These are phyloP conservation scores for Breviolum minutum DNA, from an alignment of 73 alveolate genomes.

Conservation along the genomic window DNA sequence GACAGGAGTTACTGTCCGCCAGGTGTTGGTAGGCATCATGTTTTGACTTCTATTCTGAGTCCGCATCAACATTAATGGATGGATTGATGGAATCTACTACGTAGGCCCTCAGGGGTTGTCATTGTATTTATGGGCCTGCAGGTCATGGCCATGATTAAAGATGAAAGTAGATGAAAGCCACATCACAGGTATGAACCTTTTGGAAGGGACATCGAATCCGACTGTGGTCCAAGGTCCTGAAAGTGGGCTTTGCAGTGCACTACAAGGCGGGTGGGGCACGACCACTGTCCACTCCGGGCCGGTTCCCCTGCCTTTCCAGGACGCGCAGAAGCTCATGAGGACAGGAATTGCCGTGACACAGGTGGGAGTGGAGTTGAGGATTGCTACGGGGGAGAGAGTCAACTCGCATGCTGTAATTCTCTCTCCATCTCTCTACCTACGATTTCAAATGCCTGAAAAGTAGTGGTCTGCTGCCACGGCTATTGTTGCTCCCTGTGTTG, in stretches of 20 bases:
- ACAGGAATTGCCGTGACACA: conserved; percentile 85
- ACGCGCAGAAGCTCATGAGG: conserved; percentile 70
- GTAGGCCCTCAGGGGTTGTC: too few relatives aligned
- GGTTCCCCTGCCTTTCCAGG: neutral
- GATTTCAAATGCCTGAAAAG: neutral
- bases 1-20: too few relatives aligned
- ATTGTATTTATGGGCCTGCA: too few relatives aligned
- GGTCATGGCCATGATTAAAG: too few relatives aligned
- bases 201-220: neutral
- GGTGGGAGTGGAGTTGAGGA: neutral
- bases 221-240: conserved; percentile 23
- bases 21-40: too few relatives aligned
- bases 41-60: too few relatives aligned
- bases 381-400: neutral
- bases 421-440: neutral
- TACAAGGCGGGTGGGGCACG: conserved; percentile 22
- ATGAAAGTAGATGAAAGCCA: neutral
- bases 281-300: neutral
- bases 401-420: too few relatives aligned
- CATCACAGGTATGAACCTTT: neutral
- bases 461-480: neutral
- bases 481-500: neutral
- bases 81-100: too few relatives aligned
- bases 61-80: too few relatives aligned
- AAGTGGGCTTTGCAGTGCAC: conserved; percentile 82